Evolutionary conservation across 306 rosid genomes (phyloP), one percentile per base, ranked within the genome.

Genomic region (Fragaria vesca): DNA sequence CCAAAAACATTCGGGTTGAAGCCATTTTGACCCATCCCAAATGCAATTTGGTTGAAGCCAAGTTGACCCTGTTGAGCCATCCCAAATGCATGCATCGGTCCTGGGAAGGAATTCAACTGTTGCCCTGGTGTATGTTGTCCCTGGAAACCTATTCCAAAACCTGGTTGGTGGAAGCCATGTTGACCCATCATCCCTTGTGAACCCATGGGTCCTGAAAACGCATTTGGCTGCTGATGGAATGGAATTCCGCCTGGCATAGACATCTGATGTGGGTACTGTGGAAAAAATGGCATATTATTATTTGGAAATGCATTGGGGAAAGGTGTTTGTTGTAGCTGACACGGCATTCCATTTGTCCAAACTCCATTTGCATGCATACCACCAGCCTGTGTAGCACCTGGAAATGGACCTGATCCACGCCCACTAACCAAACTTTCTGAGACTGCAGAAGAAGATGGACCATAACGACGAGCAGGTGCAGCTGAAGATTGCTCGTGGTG

Each of bases 261-360:
- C 82, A 92, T 78, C 85, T 89, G 97, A 72, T 76, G 82, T 30
- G 85, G 67, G 76, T 75, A 69, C 45, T 83, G 91, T 6, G 85
- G 67, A 67, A 70, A 83, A 87, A 91, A 89, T 5, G 96, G 62
- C 66, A 86, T 28, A 79, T 72, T 81, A 85, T 85, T 90, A 50
- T 78, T 20, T 24, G 91, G 87, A 76, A 88, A 81, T 52, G 85
- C 88, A 76, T 78, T 85, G 16, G 88, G 89, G 81, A 88, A 74
- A 67, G 82, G 26, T 8, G 78, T 78, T 65, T 76, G 71, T 66
- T 74, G 93, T 58, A 85, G 93, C 83, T 79, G 91, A 76, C 74
- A 63, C 34, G 76, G 77, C 85, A 73, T 78, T 71, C 90, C 88
- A 24, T 81, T 81, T 58, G 86, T 36, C 98, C 97, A 88, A 80